Evolutionary conservation across 768 basidiomycete species (phyloP).

Genomic region (Trichaptum fuscoviolaceum): DNA sequence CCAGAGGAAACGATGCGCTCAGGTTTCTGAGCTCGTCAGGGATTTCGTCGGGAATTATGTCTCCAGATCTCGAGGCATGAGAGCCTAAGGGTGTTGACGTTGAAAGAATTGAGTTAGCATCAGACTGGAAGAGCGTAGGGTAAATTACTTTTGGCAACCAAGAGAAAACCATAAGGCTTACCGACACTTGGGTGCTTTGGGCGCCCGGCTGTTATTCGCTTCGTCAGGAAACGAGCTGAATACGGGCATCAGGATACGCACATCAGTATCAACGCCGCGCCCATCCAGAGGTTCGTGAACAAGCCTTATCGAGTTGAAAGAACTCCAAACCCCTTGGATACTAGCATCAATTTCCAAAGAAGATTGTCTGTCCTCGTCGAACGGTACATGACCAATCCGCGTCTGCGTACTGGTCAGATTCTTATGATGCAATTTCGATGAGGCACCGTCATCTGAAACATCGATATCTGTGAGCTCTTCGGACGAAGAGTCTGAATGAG

Average conservation of each 20-base stretch:
- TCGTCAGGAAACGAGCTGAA: neutral
- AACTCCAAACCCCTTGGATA: neutral
- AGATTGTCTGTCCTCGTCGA: neutral
- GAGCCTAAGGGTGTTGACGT: neutral
- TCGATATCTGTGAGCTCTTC: neutral
- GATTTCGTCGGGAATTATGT: neutral
- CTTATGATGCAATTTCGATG: neutral
- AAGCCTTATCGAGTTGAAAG: neutral
- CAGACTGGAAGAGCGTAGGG: too few relatives aligned
- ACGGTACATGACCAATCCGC: neutral
- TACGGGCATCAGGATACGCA: neutral
- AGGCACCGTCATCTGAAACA: neutral
- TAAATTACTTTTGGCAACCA: neutral
- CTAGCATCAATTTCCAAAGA: slow-evolving; percentile 1
- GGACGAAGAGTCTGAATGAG: neutral
- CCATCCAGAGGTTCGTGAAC: neutral
- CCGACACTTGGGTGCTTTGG: neutral
- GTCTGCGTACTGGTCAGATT: neutral
- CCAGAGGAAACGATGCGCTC: neutral
- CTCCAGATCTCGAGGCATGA: neutral
- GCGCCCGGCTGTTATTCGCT: neutral
- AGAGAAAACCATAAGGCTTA: neutral
- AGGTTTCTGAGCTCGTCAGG: neutral
- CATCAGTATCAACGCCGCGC: neutral
- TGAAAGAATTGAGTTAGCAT: too few relatives aligned